Evolutionary conservation across 1,139 yeast genomes (phyloP), one percentile per base, ranked within the genome.

Genomic region (Suhomyces chickasaworum): DNA sequence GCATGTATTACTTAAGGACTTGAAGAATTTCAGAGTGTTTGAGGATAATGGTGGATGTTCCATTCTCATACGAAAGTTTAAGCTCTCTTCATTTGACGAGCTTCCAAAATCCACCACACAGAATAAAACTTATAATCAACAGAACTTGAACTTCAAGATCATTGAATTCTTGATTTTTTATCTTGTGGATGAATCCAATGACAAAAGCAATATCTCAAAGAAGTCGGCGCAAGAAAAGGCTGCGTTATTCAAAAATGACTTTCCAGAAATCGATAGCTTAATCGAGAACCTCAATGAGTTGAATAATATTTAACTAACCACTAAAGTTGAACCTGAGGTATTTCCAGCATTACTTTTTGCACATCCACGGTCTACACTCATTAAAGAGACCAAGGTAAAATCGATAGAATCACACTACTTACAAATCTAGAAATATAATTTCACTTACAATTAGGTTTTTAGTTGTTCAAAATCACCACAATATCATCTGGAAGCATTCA

Each of bases 151-250:
- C 50, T 78, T 85, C 53, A 83, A 84, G 55, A 77, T 84, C 23
- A 75, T 86, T 41, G 95, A 87, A 64, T 86, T 86, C 60, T 66
- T 86, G 47, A 78, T 86, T 49, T 84, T 86, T 58, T 86, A 87
- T 57, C 64, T 86, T 48, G 75, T 81, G 7, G 91, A 89, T n/a
- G 95, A 87, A 62, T 66, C 76, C 2, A 64, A 56, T 15, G 53
- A 57, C 22, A 60, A 58, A 8, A 48, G 54, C 20, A 49, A 44
- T 17, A 59, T 51, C 53, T 66, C 43, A 34, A 49, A 39, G n/a
- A 52, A 32, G 48, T 78, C 71, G 1, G 72, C 81, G 8, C 62
- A 68, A 37, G 85, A 83, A 42, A 86, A 86, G 59, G 78, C 83
- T 20, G 66, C 65, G 31, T 64, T 81, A 45, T 76, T 86, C 51